A percentile compares a stretch with the other conserved stretches of the same genome.
These are phyloP conservation scores for Tricholoma terreum DNA, from an alignment of 768 basidiomycete species.

Conservation along the genomic window DNA sequence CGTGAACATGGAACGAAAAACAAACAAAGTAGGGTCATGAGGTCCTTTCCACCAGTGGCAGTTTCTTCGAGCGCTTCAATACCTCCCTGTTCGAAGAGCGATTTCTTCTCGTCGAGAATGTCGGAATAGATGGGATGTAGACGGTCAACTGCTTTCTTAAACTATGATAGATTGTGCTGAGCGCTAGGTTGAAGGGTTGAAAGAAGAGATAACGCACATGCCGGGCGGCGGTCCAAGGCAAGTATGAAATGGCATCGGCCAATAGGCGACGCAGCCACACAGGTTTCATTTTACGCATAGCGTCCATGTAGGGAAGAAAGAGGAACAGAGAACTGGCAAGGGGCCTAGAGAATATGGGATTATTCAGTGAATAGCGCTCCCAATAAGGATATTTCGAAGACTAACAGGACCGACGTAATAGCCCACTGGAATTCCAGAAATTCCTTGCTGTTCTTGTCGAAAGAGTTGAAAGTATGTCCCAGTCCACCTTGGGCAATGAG, in stretches of 20 bases:
- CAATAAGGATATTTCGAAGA: not conserved
- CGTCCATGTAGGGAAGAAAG: constrained; percentile 22
- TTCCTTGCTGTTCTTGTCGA: constrained; percentile 13
- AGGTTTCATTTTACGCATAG: constrained; percentile 20
- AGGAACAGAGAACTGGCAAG: constrained; percentile 22
- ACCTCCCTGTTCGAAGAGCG: constrained; percentile 13
- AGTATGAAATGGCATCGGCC: constrained; percentile 9
- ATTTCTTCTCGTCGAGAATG: constrained; percentile 15
- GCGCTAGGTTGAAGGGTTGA: not conserved
- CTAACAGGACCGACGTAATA: constrained; percentile 15
- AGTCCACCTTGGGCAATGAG: constrained; percentile 16
- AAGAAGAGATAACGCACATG: constrained; percentile 9
- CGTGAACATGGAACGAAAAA: not conserved
- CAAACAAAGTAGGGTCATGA: constrained; percentile 23
- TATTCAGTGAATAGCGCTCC: not conserved
- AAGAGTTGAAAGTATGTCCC: constrained; percentile 18
- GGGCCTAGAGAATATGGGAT: constrained; percentile 11
- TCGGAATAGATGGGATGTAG: constrained; percentile 20
- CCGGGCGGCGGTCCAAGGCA: constrained; percentile 21
- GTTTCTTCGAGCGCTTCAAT: constrained; percentile 18
- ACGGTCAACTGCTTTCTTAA: constrained; percentile 18
- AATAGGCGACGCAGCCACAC: constrained; percentile 21
- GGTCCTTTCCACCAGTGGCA: constrained; percentile 17
- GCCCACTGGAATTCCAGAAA: constrained; percentile 17
- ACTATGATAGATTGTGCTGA: constrained; percentile 10